Conservation (phyloP, 2,329 filamentous ascomycete genomes). For the Trichophaea hybrida region DNA sequence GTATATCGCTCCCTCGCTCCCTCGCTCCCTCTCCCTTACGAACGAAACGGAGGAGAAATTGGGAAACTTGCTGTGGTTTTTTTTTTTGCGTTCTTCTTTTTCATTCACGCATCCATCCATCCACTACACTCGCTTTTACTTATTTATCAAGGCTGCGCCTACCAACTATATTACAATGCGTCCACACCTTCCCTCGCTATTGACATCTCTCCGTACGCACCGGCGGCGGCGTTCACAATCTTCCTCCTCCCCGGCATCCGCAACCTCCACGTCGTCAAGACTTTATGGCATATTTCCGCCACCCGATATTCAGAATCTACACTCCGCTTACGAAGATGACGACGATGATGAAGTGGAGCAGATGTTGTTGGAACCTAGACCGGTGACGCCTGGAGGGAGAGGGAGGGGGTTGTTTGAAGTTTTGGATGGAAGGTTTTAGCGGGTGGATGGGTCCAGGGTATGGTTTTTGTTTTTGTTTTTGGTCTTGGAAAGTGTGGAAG, state of each 20-base stretch:
- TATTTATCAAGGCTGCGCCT: not conserved
- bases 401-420: not conserved
- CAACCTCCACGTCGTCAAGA: not conserved
- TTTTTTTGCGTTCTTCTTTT: not conserved
- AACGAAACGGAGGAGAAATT: no score
- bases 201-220: not conserved
- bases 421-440: not conserved
- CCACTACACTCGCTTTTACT: not conserved
- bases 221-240: not conserved
- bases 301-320: not conserved
- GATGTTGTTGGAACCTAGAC: not conserved
- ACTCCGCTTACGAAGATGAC: not conserved
- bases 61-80: no score
- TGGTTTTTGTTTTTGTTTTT: no score
- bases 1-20: no score
- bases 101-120: not conserved
- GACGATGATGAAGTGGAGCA: not conserved
- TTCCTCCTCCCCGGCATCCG: not conserved
- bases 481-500: no score
- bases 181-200: not conserved
- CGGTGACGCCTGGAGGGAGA: not conserved
- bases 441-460: no score
- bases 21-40: no score
- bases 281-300: not conserved
- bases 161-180: not conserved